Evolutionary conservation across 352 stramenopile species (phyloP).

Genomic region (Thraustotheca clavata): DNA sequence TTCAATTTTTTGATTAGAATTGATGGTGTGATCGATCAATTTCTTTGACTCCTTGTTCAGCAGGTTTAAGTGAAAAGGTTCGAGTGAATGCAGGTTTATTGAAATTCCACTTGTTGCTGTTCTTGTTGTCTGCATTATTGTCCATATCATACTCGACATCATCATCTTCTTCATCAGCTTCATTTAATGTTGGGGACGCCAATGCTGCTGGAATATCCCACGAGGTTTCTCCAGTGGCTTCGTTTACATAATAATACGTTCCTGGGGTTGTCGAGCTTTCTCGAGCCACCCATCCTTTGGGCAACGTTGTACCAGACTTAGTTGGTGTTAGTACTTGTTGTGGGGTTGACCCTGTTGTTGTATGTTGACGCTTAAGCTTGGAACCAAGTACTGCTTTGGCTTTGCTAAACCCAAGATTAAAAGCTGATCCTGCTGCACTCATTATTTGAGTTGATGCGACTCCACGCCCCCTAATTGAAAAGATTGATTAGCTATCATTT

Average conservation of each 20-base stretch:
- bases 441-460: conserved; percentile 19
- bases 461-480: neutral
- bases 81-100: conserved; percentile 1
- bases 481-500: neutral
- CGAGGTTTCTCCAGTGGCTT: conserved; percentile 47
- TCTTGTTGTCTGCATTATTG: conserved; percentile 29
- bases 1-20: conserved; percentile 3
- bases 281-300: conserved; percentile 47
- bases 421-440: neutral
- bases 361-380: conserved; percentile 18
- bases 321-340: neutral
- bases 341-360: neutral
- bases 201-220: conserved; percentile 49
- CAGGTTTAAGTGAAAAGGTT: conserved; percentile 6
- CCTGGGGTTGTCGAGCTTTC: conserved; percentile 55
- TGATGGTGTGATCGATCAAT: conserved; percentile 21
- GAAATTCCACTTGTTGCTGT: conserved; percentile 28
- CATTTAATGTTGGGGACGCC: conserved; percentile 22
- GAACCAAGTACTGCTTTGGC: conserved; percentile 9
- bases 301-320: conserved; percentile 20
- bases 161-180: conserved; percentile 20
- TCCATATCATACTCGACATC: conserved; percentile 22
- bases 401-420: conserved; percentile 18
- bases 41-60: conserved; percentile 13
- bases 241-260: conserved; percentile 55